Evolutionary conservation across 2,329 filamentous ascomycete species (phyloP).

Genomic region (Pseudogymnoascus sp.): DNA sequence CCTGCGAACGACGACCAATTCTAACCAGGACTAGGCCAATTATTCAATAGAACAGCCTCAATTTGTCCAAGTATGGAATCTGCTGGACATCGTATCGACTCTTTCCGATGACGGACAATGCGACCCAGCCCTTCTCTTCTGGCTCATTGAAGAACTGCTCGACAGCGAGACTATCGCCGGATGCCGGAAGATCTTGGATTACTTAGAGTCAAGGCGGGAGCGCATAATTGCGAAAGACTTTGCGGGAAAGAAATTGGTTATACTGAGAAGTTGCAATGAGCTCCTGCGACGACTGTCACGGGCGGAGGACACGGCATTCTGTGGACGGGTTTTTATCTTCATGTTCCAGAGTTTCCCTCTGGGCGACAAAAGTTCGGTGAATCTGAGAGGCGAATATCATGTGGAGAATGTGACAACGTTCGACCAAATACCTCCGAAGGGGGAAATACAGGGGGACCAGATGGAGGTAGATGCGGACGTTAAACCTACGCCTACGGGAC

Average conservation of each 20-base stretch:
- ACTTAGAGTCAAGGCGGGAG: constrained; percentile 86
- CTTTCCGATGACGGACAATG: constrained; percentile 73
- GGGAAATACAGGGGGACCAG: constrained; percentile 36
- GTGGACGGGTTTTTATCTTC: constrained; percentile 95
- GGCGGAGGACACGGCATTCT: constrained; percentile 95
- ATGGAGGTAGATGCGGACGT: constrained; percentile 61
- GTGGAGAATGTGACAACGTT: constrained; percentile 87
- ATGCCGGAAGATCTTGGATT: constrained; percentile 88
- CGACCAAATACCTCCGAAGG: constrained; percentile 47
- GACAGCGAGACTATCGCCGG: constrained; percentile 93
- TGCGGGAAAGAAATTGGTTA: constrained; percentile 76
- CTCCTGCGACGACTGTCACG: constrained; percentile 87
- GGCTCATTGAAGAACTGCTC: constrained; percentile 87
- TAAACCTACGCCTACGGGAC: constrained; percentile 22
- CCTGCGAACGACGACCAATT: constrained; percentile 23
- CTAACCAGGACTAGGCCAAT: constrained; percentile 51
- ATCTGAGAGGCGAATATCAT: constrained; percentile 91
- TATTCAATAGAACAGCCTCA: constrained; percentile 68
- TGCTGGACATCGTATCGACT: constrained; percentile 84
- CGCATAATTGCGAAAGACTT: constrained; percentile 75
- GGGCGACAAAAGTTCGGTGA: constrained; percentile 95
- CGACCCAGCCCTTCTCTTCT: constrained; percentile 77
- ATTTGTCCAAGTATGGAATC: constrained; percentile 84
- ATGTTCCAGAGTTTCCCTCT: constrained; percentile 96
- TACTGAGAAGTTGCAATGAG: constrained; percentile 92